Evolutionary conservation across 345 rosid genomes (phyloP).

Genomic region (Arabidopsis arenosa): DNA sequence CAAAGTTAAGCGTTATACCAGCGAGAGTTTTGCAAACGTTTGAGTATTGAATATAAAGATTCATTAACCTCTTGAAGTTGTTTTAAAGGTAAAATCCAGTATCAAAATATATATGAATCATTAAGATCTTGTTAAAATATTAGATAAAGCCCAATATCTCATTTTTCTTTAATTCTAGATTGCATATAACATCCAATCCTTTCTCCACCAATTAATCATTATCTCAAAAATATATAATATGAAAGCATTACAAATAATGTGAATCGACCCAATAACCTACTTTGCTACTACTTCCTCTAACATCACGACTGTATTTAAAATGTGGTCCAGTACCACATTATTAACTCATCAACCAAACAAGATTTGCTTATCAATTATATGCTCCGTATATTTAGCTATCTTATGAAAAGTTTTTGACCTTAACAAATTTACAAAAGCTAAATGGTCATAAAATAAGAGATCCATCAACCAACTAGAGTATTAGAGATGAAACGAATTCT

Average conservation of each 20-base stretch:
- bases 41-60: too few species aligned
- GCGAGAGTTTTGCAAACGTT: too few species aligned
- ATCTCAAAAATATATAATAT: conserved; percentile 24
- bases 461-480: conserved; percentile 13
- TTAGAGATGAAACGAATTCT: not conserved
- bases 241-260: conserved; percentile 17
- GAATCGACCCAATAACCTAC: conserved; percentile 33
- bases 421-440: conserved; percentile 7
- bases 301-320: not conserved
- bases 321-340: conserved; percentile 43
- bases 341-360: conserved; percentile 25
- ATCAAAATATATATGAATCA: too few species aligned
- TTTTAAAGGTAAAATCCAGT: too few species aligned
- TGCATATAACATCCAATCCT: conserved; percentile 14
- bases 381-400: conserved; percentile 8
- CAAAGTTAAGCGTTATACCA: too few species aligned
- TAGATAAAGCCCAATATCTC: conserved; percentile 8
- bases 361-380: not conserved
- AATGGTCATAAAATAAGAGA: not conserved
- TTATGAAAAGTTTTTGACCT: not conserved
- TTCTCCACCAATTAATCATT: conserved; percentile 37
- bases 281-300: conserved; percentile 17
- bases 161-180: conserved; percentile 5
- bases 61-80: too few species aligned
- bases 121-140: not conserved